A percentile compares a stretch with the other conserved stretches of the same genome.
Conservation (phyloP, 73 alveolate genomes). For the Tetrahymena thermophila region DNA sequence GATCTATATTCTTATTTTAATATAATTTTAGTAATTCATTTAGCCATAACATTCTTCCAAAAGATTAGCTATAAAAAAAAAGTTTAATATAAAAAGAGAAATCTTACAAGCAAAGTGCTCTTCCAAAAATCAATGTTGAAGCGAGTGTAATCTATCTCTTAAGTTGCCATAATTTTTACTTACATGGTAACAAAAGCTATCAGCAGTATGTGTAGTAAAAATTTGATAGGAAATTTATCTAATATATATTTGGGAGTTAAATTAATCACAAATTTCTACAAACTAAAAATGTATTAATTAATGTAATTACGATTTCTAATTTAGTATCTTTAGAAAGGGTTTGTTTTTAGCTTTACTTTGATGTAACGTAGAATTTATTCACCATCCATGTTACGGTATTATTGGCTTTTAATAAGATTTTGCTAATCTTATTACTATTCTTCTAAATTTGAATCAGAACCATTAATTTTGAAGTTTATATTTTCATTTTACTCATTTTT, state of each 20-base stretch:
- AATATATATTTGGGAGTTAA: neutral
- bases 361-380: neutral
- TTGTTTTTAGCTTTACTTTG: neutral
- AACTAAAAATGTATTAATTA: neutral
- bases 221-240: neutral
- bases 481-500: no score
- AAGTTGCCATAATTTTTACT: neutral
- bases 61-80: no score
- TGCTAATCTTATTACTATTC: neutral
- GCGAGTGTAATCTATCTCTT: neutral
- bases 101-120: neutral
- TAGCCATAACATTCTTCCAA: no score
- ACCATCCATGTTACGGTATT: neutral
- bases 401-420: neutral
- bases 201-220: neutral
- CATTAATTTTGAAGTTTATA: neutral
- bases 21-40: no score
- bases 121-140: neutral
- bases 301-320: neutral
- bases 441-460: neutral
- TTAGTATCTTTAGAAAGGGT: neutral
- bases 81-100: neutral
- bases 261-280: neutral
- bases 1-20: neutral
- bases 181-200: neutral